A percentile compares a stretch with the other conserved stretches of the same genome.
Evolutionary conservation across 1,284 basidiomycete genomes (phyloP).

Genomic region (Termitomyces sp.): DNA sequence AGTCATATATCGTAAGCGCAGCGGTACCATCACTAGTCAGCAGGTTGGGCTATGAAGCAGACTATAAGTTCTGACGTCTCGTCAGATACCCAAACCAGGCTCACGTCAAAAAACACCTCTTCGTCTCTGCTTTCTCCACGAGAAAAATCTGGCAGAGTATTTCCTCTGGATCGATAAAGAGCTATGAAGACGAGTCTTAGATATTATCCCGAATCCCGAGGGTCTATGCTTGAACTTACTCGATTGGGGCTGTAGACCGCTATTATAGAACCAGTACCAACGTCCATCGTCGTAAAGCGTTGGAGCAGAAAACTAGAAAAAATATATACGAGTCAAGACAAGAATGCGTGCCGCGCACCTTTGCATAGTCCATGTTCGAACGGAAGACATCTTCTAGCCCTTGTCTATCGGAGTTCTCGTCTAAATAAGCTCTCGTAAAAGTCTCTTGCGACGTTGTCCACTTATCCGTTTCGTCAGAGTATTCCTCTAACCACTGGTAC

Average conservation of each 20-base stretch:
- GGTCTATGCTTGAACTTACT: constrained; percentile 30
- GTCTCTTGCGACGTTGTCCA: constrained; percentile 63
- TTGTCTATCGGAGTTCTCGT: constrained; percentile 53
- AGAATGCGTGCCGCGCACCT: constrained; percentile 38
- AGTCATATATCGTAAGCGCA: constrained; percentile 51
- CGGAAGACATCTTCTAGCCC: constrained; percentile 57
- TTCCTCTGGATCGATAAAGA: constrained; percentile 62
- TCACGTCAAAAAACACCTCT: constrained; percentile 76
- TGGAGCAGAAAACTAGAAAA: constrained; percentile 55
- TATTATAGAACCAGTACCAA: constrained; percentile 79
- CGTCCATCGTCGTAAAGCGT: constrained; percentile 55
- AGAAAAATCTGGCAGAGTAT: constrained; percentile 47
- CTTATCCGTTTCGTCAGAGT: constrained; percentile 54
- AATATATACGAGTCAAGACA: background rate
- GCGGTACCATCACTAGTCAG: constrained; percentile 72
- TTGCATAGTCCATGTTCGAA: constrained; percentile 64
- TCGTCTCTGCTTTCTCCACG: constrained; percentile 38
- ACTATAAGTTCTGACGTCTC: background rate
- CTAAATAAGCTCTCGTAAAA: constrained; percentile 57
- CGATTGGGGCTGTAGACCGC: constrained; percentile 62
- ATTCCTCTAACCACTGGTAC: constrained; percentile 68
- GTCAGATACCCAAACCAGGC: constrained; percentile 11
- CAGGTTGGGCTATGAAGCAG: constrained; percentile 50
- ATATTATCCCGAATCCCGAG: background rate
- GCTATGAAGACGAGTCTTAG: constrained; percentile 28